A percentile compares a stretch with the other conserved stretches of the same genome.
These are phyloP conservation scores for Candida ficus DNA, from an alignment of 805 yeast genomes.

Conservation along the genomic window DNA sequence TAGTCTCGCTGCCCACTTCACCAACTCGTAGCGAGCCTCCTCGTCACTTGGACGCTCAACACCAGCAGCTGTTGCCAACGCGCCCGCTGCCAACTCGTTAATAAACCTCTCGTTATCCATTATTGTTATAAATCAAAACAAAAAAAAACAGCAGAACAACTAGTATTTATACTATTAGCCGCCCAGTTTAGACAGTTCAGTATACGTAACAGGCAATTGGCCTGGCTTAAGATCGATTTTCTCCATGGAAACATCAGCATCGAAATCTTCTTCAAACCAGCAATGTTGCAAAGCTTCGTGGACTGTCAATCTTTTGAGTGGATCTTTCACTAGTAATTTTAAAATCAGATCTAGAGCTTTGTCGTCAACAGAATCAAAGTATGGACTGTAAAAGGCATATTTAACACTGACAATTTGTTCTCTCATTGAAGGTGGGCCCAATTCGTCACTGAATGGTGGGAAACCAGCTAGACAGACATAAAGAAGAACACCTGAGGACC, in stretches of 20 bases:
- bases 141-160: not conserved
- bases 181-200: slow-evolving; percentile 28
- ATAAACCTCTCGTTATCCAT: too few relatives aligned
- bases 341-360: slow-evolving; percentile 61
- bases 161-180: slow-evolving; percentile 7
- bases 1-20: slow-evolving; percentile 45
- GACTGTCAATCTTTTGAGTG: slow-evolving; percentile 72
- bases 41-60: slow-evolving; percentile 9
- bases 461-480: slow-evolving; percentile 81
- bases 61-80: not conserved
- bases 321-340: slow-evolving; percentile 56
- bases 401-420: slow-evolving; percentile 66
- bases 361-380: slow-evolving; percentile 71
- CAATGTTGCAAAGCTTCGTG: slow-evolving; percentile 83
- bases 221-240: not conserved
- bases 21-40: slow-evolving; percentile 30
- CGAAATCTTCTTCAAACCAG: slow-evolving; percentile 49
- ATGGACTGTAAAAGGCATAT: slow-evolving; percentile 73
- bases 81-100: not conserved
- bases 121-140: too few relatives aligned
- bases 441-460: slow-evolving; percentile 79
- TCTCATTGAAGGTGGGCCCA: slow-evolving; percentile 74
- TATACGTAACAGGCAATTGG: slow-evolving; percentile 30
- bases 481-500: slow-evolving; percentile 77
- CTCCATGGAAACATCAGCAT: slow-evolving; percentile 3